phyloP scores from a whole-genome alignment of 2,329 filamentous ascomycete genomes.

The Monilinia vaccinii-corymbosi region DNA sequence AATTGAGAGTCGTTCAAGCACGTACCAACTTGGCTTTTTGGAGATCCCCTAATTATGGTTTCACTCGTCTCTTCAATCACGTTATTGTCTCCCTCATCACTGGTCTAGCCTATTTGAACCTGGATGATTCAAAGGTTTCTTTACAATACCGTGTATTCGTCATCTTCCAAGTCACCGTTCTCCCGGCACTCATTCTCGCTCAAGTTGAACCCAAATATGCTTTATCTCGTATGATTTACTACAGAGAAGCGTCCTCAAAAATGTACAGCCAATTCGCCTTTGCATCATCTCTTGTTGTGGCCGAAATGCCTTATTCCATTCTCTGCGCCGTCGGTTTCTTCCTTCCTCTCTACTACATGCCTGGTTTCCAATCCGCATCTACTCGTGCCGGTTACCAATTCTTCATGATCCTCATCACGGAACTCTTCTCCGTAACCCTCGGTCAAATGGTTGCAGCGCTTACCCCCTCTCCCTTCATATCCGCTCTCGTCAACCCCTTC shows the following conservation, averaged over 20 bases:
- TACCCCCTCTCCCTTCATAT: constrained; percentile 71
- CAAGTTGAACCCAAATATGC: constrained; percentile 83
- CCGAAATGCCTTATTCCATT: constrained; percentile 76
- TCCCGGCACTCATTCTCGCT: constrained; percentile 73
- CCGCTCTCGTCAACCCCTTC: constrained; percentile 72
- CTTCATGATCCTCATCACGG: constrained; percentile 73
- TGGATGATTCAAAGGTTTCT: constrained; percentile 65
- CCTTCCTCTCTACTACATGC: constrained; percentile 76
- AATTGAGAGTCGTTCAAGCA: constrained; percentile 64
- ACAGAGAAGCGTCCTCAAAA: constrained; percentile 77
- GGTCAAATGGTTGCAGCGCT: constrained; percentile 68
- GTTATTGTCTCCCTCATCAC: constrained; percentile 68
- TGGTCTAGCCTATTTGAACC: constrained; percentile 69
- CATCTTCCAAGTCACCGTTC: constrained; percentile 80
- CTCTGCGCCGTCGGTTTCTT: constrained; percentile 76
- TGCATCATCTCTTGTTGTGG: constrained; percentile 65
- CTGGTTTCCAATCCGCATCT: constrained; percentile 55
- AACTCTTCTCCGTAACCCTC: constrained; percentile 74
- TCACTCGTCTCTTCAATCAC: constrained; percentile 81
- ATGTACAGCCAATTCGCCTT: constrained; percentile 80
- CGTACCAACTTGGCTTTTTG: constrained; percentile 74
- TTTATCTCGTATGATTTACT: constrained; percentile 70
- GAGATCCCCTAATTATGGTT: constrained; percentile 81
- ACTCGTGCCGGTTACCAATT: constrained; percentile 77
- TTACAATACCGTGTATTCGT: constrained; percentile 83